Evolutionary conservation across 441 rosid genomes (phyloP).

Genomic region (Gossypium schwendimanii): DNA sequence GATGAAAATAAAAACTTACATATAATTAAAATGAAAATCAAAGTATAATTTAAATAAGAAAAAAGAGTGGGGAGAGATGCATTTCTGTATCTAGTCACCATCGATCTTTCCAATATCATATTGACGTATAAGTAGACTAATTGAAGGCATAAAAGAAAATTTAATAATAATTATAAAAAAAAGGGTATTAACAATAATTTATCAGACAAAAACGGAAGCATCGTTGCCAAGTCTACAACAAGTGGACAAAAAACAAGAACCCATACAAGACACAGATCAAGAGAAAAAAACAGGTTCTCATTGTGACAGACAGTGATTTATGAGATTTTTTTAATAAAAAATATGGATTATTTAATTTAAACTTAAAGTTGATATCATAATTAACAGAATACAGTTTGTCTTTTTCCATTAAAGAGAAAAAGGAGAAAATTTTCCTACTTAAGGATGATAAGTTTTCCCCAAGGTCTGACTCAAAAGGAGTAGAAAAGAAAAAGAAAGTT

Average conservation of each 20-base stretch:
- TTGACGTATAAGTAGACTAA: not conserved
- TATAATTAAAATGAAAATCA: no score
- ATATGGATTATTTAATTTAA: not conserved
- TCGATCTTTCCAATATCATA: constrained; percentile 2
- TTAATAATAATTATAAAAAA: not conserved
- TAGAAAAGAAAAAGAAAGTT: not conserved
- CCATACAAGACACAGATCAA: not conserved
- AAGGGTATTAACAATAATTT: not conserved
- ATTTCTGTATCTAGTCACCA: not conserved
- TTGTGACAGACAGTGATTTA: not conserved
- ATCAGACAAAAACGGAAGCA: not conserved
- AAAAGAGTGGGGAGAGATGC: not conserved
- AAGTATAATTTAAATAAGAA: no score
- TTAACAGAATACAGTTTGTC: not conserved
- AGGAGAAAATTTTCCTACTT: not conserved
- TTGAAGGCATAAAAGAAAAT: not conserved
- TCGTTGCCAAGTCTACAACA: not conserved
- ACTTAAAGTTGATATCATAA: not conserved
- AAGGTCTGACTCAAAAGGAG: constrained; percentile 15
- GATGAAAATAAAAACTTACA: no score
- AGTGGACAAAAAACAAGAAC: not conserved
- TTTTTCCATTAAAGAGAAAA: not conserved
- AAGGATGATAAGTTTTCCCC: constrained; percentile 7
- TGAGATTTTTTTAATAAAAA: not conserved
- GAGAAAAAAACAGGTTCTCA: not conserved